Percentiles rank a stretch among this genome's conserved stretches.
Conservation (phyloP, 257 asterid genomes). For the Schizonepeta tenuifolia region DNA sequence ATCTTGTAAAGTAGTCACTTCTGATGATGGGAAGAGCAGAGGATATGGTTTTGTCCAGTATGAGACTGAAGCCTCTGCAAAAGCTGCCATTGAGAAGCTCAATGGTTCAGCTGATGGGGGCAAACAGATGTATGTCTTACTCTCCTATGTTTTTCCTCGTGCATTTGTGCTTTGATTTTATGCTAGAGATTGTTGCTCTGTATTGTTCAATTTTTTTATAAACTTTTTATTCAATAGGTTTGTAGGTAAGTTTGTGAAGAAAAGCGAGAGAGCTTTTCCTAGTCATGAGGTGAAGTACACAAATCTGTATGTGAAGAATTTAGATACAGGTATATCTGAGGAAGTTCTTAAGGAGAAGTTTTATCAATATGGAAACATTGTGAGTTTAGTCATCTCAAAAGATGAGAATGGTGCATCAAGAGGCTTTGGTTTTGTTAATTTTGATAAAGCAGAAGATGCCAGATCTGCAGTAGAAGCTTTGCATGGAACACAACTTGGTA, state of each 20-base stretch:
- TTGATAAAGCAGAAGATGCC: constrained; percentile 66
- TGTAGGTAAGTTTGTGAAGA: constrained; percentile 63
- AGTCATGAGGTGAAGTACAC: constrained; percentile 50
- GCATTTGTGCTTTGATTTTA: constrained; percentile 4
- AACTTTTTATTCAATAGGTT: constrained; percentile 42
- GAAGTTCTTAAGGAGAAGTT: constrained; percentile 58
- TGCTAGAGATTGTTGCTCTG: neutral
- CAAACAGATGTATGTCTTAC: constrained; percentile 49
- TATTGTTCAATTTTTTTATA: neutral
- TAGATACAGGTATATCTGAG: constrained; percentile 61
- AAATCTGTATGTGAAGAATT: constrained; percentile 66
- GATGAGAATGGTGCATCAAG: constrained; percentile 66
- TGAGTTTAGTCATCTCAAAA: constrained; percentile 53
- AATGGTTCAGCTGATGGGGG: constrained; percentile 49
- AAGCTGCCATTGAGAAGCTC: constrained; percentile 56
- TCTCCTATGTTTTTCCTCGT: constrained; percentile 9
- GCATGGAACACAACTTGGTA: constrained; percentile 76
- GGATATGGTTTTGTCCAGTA: constrained; percentile 71
- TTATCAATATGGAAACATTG: constrained; percentile 58
- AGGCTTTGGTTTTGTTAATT: constrained; percentile 86
- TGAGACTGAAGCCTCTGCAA: constrained; percentile 56
- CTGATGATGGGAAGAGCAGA: constrained; percentile 63
- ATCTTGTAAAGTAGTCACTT: constrained; percentile 56
- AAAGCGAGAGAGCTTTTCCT: constrained; percentile 47
- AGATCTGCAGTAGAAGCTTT: constrained; percentile 59